These are phyloP conservation scores for Schizothecium vesticola DNA, from an alignment of 495 filamentous ascomycete species.

Conservation along the genomic window DNA sequence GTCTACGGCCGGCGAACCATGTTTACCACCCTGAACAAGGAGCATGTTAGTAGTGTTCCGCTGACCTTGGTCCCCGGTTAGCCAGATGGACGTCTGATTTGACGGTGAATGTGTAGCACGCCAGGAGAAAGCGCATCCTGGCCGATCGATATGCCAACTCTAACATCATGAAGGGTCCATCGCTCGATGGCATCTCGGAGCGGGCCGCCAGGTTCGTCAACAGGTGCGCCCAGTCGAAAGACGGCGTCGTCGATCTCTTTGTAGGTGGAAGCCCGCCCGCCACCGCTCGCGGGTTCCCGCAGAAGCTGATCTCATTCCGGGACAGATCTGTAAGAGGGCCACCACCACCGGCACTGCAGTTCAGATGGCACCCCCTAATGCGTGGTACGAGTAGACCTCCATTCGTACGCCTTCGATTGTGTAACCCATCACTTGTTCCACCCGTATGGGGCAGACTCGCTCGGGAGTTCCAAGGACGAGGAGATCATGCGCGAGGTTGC, in stretches of 20 bases:
- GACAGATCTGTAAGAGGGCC: constrained; percentile 21
- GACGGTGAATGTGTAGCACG: constrained; percentile 39
- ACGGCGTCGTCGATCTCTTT: constrained; percentile 51
- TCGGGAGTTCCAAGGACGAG: constrained; percentile 45
- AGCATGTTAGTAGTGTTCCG: constrained; percentile 32
- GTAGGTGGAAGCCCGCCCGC: constrained; percentile 34
- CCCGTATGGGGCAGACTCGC: constrained; percentile 53
- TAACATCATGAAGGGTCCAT: constrained; percentile 51
- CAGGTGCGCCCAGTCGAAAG: constrained; percentile 39
- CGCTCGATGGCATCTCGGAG: constrained; percentile 50
- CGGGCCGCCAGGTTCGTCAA: constrained; percentile 48
- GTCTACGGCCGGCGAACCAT: constrained; percentile 55
- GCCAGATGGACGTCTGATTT: not conserved
- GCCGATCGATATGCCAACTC: constrained; percentile 63
- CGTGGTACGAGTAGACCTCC: constrained; percentile 27
- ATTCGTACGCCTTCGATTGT: constrained; percentile 63
- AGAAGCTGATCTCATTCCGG: not conserved
- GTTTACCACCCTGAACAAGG: constrained; percentile 55
- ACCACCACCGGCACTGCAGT: not conserved
- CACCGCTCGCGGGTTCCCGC: not conserved
- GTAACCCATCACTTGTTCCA: constrained; percentile 61
- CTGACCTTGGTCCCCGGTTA: constrained; percentile 8
- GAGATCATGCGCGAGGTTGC: constrained; percentile 61
- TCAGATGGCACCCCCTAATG: not conserved
- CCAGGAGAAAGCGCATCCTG: constrained; percentile 53